These are phyloP conservation scores for Populus hybrid DNA, from an alignment of 441 rosid species.

Conservation along the genomic window DNA sequence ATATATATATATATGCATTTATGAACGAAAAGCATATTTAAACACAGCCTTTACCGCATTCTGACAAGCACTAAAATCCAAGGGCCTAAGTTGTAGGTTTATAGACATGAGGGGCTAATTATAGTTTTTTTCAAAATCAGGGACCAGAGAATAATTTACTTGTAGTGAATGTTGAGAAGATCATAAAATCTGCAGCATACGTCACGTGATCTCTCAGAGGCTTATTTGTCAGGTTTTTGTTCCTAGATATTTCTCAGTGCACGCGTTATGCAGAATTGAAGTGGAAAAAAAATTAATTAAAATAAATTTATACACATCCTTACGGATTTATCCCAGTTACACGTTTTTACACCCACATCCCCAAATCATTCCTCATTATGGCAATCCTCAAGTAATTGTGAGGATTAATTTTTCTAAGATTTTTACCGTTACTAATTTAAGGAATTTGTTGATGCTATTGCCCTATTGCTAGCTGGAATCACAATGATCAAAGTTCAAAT, in stretches of 20 bases:
- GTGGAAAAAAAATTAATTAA: not conserved
- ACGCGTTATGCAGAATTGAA: not conserved
- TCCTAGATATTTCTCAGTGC: not conserved
- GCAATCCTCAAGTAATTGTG: not conserved
- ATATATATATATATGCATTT: too few species aligned
- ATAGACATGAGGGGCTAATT: too few species aligned
- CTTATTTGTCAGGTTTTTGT: not conserved
- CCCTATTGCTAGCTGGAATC: too few species aligned
- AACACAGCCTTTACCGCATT: too few species aligned
- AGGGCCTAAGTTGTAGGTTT: too few species aligned
- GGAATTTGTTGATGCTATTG: too few species aligned
- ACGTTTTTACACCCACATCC: not conserved
- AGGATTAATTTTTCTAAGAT: not conserved
- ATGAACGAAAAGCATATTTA: too few species aligned
- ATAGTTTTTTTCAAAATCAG: too few species aligned
- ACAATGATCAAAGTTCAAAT: too few species aligned
- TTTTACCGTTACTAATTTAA: not conserved
- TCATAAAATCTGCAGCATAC: slow-evolving; percentile 12
- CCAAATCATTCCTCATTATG: not conserved
- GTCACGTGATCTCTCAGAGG: slow-evolving; percentile 6
- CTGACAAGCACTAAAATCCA: too few species aligned
- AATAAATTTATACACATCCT: not conserved
- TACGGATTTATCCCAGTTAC: not conserved
- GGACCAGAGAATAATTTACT: too few species aligned
- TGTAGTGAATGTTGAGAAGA: not conserved